These are phyloP conservation scores for Penicillium bialowiezense DNA, from an alignment of 495 filamentous ascomycete genomes.

Conservation along the genomic window DNA sequence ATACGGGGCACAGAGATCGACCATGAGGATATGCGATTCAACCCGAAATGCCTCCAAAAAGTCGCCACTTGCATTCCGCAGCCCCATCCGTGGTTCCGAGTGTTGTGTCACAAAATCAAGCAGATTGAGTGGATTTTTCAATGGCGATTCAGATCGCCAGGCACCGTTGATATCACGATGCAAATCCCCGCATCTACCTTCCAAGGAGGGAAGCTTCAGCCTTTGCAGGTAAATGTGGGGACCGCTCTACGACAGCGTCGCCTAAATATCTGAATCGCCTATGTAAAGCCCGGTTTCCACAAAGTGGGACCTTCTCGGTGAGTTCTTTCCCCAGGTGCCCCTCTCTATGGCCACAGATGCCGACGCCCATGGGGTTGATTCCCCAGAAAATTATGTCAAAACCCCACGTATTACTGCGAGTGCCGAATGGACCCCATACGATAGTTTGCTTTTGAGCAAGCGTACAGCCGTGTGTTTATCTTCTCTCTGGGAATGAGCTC, in stretches of 20 bases:
- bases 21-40: neutral
- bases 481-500: conserved; percentile 16
- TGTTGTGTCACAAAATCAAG: neutral
- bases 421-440: neutral
- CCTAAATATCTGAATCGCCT: conserved; percentile 1
- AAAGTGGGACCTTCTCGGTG: conserved; percentile 17
- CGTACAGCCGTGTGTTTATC: neutral
- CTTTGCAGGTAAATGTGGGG: conserved; percentile 10
- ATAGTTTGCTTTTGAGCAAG: neutral
- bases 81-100: neutral
- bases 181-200: conserved; percentile 18
- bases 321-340: neutral
- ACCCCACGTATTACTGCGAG: conserved; percentile 14
- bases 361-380: conserved; percentile 15
- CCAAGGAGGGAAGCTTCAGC: conserved; percentile 17
- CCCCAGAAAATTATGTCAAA: conserved; percentile 16
- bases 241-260: conserved; percentile 3
- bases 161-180: conserved; percentile 11
- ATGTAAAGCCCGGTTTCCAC: conserved; percentile 1
- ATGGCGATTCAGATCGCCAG: neutral
- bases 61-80: neutral
- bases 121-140: too few species aligned
- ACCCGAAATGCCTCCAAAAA: neutral
- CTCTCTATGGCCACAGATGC: conserved; percentile 13
- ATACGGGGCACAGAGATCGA: too few species aligned